Conservation (phyloP, 2,329 filamentous ascomycete genomes). For the Cladorrhinum sp. region DNA sequence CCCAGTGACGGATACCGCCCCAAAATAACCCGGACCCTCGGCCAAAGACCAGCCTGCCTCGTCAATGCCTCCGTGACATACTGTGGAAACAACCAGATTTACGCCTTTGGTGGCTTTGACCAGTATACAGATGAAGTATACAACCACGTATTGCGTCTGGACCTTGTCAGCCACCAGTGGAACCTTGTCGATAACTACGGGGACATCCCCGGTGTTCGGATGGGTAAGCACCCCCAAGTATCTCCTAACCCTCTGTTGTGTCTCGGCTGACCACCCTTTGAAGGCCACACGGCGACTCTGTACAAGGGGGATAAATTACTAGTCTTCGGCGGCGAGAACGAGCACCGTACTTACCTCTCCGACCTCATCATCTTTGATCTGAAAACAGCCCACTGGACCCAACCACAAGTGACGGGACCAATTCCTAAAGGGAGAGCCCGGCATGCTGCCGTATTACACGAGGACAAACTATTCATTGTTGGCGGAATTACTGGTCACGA, state of each 20-base stretch:
- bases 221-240: slow-evolving; percentile 61
- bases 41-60: slow-evolving; percentile 83
- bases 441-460: slow-evolving; percentile 89
- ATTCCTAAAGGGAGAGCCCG: slow-evolving; percentile 86
- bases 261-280: slow-evolving; percentile 15
- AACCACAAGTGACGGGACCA: slow-evolving; percentile 79
- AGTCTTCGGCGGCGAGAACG: slow-evolving; percentile 96
- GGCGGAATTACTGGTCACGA: slow-evolving; percentile 94
- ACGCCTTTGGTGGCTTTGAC: slow-evolving; percentile 96
- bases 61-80: slow-evolving; percentile 99
- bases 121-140: slow-evolving; percentile 99
- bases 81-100: slow-evolving; percentile 95
- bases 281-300: slow-evolving; percentile 89
- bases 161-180: slow-evolving; percentile 88
- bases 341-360: slow-evolving; percentile 91
- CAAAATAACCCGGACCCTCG: slow-evolving; percentile 73
- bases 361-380: slow-evolving; percentile 96
- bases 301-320: slow-evolving; percentile 94
- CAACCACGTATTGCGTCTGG: slow-evolving; percentile 89
- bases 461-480: slow-evolving; percentile 94
- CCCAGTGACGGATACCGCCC: slow-evolving; percentile 76
- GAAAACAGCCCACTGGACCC: slow-evolving; percentile 91
- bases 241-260: slow-evolving; percentile 11
- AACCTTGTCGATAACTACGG: slow-evolving; percentile 97
- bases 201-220: slow-evolving; percentile 92